Conservation (phyloP, 2,329 filamentous ascomycete genomes). For the Talaromyces piceae region DNA sequence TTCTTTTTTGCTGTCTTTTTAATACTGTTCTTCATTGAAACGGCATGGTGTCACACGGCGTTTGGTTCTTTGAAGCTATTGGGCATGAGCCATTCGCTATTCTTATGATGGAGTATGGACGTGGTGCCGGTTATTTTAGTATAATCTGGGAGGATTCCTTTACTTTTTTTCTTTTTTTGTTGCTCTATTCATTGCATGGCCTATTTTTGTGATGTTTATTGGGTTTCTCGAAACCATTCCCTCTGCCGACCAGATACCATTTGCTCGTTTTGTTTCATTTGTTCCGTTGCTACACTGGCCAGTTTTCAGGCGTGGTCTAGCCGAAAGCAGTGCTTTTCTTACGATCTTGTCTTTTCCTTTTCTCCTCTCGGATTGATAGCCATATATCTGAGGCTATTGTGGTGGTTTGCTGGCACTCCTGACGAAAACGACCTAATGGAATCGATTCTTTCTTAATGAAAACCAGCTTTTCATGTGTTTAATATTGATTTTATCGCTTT, state of each 20-base stretch:
- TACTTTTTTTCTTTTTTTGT: conserved; percentile 8
- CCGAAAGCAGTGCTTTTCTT: not conserved
- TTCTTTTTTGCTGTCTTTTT: no score
- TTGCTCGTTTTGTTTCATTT: conserved; percentile 12
- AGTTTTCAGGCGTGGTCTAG: not conserved
- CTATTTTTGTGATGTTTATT: not conserved
- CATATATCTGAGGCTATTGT: not conserved
- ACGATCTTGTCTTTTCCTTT: not conserved
- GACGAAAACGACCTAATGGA: not conserved
- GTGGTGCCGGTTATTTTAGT: conserved; percentile 11
- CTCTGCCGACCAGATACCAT: conserved; percentile 15
- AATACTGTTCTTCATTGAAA: conserved; percentile 3
- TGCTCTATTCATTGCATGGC: conserved; percentile 5
- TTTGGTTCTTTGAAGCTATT: conserved; percentile 5
- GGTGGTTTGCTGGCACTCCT: not conserved
- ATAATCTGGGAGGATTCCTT: conserved; percentile 13
- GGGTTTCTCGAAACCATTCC: conserved; percentile 4
- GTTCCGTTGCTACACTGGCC: not conserved
- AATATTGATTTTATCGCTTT: no score
- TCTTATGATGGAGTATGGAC: conserved; percentile 12
- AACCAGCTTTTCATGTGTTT: not conserved
- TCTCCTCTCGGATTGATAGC: not conserved
- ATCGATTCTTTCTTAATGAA: not conserved
- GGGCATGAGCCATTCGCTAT: conserved; percentile 10
- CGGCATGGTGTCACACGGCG: conserved; percentile 7